phyloP scores from a whole-genome alignment of 225 moss, liverwort and hornwort genomes.

The Polytrichum formosum region DNA sequence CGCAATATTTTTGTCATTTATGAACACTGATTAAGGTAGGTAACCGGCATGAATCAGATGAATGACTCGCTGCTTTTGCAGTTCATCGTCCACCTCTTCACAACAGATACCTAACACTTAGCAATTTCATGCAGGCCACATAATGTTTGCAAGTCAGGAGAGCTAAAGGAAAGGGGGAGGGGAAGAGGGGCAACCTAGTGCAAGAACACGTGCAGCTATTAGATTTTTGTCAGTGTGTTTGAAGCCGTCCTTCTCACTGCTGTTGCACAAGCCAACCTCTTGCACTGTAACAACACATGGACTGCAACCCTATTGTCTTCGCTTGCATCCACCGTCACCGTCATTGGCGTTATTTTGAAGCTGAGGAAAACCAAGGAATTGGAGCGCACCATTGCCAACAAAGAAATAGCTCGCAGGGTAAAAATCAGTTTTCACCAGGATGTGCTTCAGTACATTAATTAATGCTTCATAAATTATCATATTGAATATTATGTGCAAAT shows the following conservation, averaged over 20 bases:
- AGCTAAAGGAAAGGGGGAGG: too few relatives aligned
- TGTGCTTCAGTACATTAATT: too few relatives aligned
- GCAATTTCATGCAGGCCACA: not conserved
- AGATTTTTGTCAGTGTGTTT: constrained; percentile 18
- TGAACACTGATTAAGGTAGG: too few relatives aligned
- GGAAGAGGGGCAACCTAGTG: too few relatives aligned
- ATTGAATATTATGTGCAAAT: too few relatives aligned
- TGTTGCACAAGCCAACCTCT: constrained; percentile 28
- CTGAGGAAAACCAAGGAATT: constrained; percentile 7
- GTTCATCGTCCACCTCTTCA: too few relatives aligned
- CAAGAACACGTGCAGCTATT: constrained; percentile 7
- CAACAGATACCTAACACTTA: not conserved
- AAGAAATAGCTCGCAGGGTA: constrained; percentile 19
- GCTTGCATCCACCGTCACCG: constrained; percentile 24
- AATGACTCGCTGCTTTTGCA: too few relatives aligned
- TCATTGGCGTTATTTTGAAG: constrained; percentile 21
- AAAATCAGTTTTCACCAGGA: not conserved
- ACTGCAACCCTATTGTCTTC: constrained; percentile 9
- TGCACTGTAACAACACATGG: constrained; percentile 37
- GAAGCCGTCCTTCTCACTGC: constrained; percentile 29
- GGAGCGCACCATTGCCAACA: constrained; percentile 21
- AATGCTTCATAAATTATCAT: too few relatives aligned
- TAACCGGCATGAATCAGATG: too few relatives aligned
- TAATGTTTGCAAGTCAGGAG: not conserved
- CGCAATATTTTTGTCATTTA: too few relatives aligned